A percentile compares a stretch with the other conserved stretches of the same genome.
Conservation (phyloP, 768 basidiomycete genomes). For the Roridomyces roridus region DNA sequence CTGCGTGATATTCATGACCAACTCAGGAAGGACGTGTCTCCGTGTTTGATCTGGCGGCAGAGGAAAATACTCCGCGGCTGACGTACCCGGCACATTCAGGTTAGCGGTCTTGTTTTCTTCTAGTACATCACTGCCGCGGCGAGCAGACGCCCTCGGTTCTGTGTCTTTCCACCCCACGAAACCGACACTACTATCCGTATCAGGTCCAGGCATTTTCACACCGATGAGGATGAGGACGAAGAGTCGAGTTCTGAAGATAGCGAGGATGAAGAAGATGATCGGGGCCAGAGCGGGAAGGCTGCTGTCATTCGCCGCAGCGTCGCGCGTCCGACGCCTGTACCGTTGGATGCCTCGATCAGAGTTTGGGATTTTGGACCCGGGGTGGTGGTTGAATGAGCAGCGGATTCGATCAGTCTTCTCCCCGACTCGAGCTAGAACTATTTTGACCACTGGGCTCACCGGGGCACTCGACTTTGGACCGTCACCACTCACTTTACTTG, state of each 20-base stretch:
- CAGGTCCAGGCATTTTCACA: constrained; percentile 81
- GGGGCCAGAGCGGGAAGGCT: neutral
- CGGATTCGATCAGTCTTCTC: too few relatives aligned
- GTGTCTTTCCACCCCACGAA: constrained; percentile 74
- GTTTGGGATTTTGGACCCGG: too few relatives aligned
- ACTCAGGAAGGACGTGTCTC: constrained; percentile 62
- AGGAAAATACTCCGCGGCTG: constrained; percentile 24
- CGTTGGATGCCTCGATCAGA: too few relatives aligned
- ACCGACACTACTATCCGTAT: constrained; percentile 64
- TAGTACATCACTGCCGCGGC: neutral
- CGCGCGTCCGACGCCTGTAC: too few relatives aligned
- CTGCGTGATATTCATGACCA: neutral
- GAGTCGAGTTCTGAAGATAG: constrained; percentile 32
- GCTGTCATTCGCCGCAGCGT: neutral
- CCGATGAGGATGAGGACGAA: constrained; percentile 13
- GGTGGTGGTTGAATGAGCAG: too few relatives aligned
- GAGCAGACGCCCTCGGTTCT: constrained; percentile 73
- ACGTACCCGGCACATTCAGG: constrained; percentile 64
- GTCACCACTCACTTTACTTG: too few relatives aligned
- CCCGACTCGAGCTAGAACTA: too few relatives aligned
- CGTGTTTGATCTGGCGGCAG: constrained; percentile 57
- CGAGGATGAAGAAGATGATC: constrained; percentile 30
- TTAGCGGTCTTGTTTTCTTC: too few relatives aligned
- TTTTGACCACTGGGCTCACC: too few relatives aligned
- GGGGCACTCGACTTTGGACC: too few relatives aligned